Evolutionary conservation across 257 asterid species (phyloP), one percentile per base, ranked within the genome.

Genomic region (Solanum okadae): DNA sequence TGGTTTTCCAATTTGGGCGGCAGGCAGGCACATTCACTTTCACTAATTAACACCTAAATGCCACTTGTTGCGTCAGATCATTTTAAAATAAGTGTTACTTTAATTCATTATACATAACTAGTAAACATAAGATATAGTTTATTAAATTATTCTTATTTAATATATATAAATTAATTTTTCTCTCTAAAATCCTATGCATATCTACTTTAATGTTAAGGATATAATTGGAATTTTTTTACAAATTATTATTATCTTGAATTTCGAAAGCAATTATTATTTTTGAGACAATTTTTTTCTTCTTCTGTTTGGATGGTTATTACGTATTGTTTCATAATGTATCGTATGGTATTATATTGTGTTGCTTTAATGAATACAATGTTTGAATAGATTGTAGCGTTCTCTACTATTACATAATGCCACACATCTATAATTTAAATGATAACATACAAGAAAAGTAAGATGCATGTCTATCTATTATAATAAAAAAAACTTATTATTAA

Each of bases 1-100:
- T 88, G 86, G 89, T 88, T 87, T 84, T 75, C 86, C 35, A 40
- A 61, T 71, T 87, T 14, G 90, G 76, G 81, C 29, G 88, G 91
- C 25, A 79, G 49, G 89, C n/a, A 79, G 38, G 1, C 85, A 44
- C 65, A 79, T 46, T 79, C 13, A 27, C 18, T 10, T 42, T 42
- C 46, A 46, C 5, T 31, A 61, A 89, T 90, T 90, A 87, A 89
- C 90, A 87, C 90, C 78, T 40, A 42, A 89, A 37, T 11, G 9
- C 2, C 23, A 63, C 27, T 38, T 34, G n/a, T 20, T 20, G 12
- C 0, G 11, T 18, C n/a, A 0, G 4, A 1, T 56, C 63, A 4
- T 56, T 56, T 56, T 56, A 56, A 56, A 56, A 56, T 56, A 56
- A 56, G 10, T 56, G n/a, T 56, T 18, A 56, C 4, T 56, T 56